These are phyloP conservation scores for Albifimbria verrucaria DNA, from an alignment of 2,329 filamentous ascomycete species.

Conservation along the genomic window DNA sequence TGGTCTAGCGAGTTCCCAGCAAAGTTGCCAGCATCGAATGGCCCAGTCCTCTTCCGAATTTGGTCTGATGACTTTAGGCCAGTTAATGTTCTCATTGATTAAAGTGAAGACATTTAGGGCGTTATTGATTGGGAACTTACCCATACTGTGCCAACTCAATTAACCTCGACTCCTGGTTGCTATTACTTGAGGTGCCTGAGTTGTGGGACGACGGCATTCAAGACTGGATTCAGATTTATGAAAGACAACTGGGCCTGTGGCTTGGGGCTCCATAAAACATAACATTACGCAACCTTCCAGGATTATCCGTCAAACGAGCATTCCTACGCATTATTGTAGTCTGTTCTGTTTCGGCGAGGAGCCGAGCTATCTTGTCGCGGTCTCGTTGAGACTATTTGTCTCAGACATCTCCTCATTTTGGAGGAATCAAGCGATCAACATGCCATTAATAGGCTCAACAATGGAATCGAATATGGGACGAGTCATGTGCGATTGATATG, in stretches of 20 bases:
- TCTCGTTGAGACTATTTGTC: too few relatives aligned
- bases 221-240: conserved; percentile 28
- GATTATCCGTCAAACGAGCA: too few relatives aligned
- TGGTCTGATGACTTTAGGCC: conserved; percentile 32
- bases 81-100: conserved; percentile 27
- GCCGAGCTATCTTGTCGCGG: too few relatives aligned
- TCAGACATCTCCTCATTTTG: too few relatives aligned
- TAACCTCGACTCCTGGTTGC: conserved; percentile 35
- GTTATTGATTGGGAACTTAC: conserved; percentile 41
- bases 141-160: conserved; percentile 29
- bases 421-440: too few relatives aligned
- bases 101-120: conserved; percentile 21
- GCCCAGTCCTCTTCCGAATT: conserved; percentile 19
- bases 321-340: too few relatives aligned
- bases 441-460: too few relatives aligned
- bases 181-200: conserved; percentile 28
- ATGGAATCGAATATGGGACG: too few relatives aligned
- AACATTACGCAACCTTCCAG: too few relatives aligned
- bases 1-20: not conserved
- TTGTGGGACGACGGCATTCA: conserved; percentile 25
- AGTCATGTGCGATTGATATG: too few relatives aligned
- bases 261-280: too few relatives aligned
- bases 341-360: too few relatives aligned
- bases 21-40: conserved; percentile 11
- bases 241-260: conserved; percentile 27